phyloP scores from a whole-genome alignment of 176 grass and related monocot species.

The Triticum urartu region DNA sequence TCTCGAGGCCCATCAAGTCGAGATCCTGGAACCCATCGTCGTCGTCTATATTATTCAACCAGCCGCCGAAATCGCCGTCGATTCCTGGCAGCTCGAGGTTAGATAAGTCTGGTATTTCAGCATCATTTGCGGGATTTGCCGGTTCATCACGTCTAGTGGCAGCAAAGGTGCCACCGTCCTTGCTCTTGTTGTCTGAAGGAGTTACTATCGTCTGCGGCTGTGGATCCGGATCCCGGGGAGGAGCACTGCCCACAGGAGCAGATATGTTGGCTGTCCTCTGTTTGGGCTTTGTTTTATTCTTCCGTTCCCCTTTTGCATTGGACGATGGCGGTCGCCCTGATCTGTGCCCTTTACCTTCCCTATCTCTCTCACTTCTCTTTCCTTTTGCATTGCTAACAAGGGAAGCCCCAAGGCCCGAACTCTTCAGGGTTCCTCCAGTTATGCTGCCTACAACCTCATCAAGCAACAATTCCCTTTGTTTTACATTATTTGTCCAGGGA shows the following conservation, averaged over 20 bases:
- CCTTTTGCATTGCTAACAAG: constrained; percentile 72
- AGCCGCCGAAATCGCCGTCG: constrained; percentile 57
- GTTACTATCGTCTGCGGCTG: constrained; percentile 27
- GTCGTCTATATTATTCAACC: constrained; percentile 66
- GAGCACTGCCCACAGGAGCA: constrained; percentile 44
- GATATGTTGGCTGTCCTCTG: constrained; percentile 58
- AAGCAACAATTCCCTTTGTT: constrained; percentile 80
- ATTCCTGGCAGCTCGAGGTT: constrained; percentile 66
- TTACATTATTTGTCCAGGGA: constrained; percentile 83
- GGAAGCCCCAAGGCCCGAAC: constrained; percentile 43
- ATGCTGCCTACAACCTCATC: constrained; percentile 82
- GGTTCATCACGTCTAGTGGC: constrained; percentile 31
- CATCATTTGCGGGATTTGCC: constrained; percentile 33
- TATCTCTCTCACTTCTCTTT: constrained; percentile 89
- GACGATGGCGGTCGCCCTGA: constrained; percentile 54
- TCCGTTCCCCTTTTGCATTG: constrained; percentile 63
- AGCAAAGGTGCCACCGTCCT: constrained; percentile 33
- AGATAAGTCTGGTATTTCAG: constrained; percentile 42
- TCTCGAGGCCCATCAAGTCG: constrained; percentile 81
- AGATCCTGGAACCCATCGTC: constrained; percentile 69
- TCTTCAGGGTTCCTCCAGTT: constrained; percentile 51
- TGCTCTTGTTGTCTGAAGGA: constrained; percentile 35
- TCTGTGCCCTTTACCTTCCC: constrained; percentile 69
- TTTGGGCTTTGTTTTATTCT: constrained; percentile 88
- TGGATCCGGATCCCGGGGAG: constrained; percentile 30